Conservation (phyloP, 768 basidiomycete species). For the Mrakia frigida region DNA sequence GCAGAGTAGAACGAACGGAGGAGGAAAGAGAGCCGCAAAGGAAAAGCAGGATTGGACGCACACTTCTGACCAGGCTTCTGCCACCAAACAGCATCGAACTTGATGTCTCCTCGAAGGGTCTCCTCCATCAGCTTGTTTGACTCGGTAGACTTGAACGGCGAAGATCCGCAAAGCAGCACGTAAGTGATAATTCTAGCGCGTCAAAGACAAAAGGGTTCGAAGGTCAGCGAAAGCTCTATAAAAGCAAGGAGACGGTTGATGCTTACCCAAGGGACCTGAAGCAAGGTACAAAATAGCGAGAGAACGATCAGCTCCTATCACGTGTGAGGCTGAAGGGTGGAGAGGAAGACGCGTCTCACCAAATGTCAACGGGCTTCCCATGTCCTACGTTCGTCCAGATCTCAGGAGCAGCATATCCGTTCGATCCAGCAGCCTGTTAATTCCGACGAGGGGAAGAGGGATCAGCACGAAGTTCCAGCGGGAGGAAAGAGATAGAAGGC, state of each 20-base stretch:
- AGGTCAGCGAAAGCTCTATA: background rate
- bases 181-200: conserved; percentile 89
- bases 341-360: conserved; percentile 73
- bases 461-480: background rate
- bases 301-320: background rate
- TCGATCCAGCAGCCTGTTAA: conserved; percentile 27
- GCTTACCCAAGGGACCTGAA: background rate
- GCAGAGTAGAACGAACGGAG: background rate
- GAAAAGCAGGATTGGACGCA: background rate
- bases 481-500: background rate
- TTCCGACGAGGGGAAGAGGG: background rate
- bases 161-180: conserved; percentile 88
- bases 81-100: conserved; percentile 94
- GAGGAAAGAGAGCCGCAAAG: background rate
- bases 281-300: background rate
- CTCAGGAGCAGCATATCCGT: conserved; percentile 70
- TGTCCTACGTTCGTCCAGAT: conserved; percentile 73
- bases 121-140: conserved; percentile 68
- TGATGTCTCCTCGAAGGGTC: conserved; percentile 74
- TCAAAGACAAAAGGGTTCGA: background rate
- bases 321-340: background rate
- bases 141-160: conserved; percentile 85
- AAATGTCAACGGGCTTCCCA: conserved; percentile 86
- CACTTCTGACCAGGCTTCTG: conserved; percentile 50
- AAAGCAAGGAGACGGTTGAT: conserved; percentile 14